Evolutionary conservation across 768 basidiomycete genomes (phyloP), one percentile per base, ranked within the genome.

Genomic region (Coprinopsis marcescibilis): DNA sequence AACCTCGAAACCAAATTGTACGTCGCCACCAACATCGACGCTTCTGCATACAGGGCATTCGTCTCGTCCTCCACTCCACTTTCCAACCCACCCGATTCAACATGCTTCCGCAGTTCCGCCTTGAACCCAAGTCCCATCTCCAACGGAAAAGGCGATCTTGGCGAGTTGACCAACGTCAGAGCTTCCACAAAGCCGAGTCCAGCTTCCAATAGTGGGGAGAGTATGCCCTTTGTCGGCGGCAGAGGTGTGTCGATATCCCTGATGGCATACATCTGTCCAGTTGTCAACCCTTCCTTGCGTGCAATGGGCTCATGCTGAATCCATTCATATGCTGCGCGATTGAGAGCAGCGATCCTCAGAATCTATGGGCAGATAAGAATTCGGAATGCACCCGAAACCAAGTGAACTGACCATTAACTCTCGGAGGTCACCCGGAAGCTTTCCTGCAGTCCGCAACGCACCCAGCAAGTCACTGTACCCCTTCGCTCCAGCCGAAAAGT

Each of bases 1-100:
- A 83, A 76, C n/a, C 83, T 69, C 15, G 80, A 82, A 5, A 85
- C 81, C 77, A 83, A 78, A 63, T 83, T 83, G 61, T 85, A 85
- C 0, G 68, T 63, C 3, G 76, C 76, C 0, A 75, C 73, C 1
- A 76, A 66, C 43, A 76, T 68, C 0, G 72, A 68, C 15, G 72
- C 75, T 55, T 85, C 82, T 29, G 78, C 74, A 30, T 81, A 66
- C 6, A 77, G 52, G 57, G 72, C 73, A 36, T 77, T 66, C 0
- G 62, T 59, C 40, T 55, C 54, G 5, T 52, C 60, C 34, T 66
- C 54, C 11, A 62, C 60, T 11, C 60, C 52, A 12, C 53, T 50
- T 1, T 27, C 44, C 30, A 52, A 13, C 10, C 51, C 57, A 4
- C 53, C 39, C 15, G 52, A 49, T 20, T 53, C 52, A 2, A 61